Conservation (phyloP, 2,329 filamentous ascomycete genomes). For the Pseudogymnoascus sp. region DNA sequence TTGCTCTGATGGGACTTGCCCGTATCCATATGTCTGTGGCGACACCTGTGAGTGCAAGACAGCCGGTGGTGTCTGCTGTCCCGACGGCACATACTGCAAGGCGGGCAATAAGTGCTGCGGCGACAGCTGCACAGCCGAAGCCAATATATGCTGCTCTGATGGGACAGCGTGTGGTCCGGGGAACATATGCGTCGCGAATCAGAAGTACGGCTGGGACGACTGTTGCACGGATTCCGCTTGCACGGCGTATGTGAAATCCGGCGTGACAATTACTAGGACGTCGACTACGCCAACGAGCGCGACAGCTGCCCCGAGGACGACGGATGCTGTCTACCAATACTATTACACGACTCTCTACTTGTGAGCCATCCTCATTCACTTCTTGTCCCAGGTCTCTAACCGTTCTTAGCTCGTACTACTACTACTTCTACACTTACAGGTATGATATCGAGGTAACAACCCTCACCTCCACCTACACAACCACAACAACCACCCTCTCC, state of each 20-base stretch:
- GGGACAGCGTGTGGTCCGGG: not conserved
- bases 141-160: not conserved
- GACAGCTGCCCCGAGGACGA: not conserved
- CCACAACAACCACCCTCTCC: not conserved
- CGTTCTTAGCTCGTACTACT: not conserved
- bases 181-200: not conserved
- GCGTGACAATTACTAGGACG: not conserved
- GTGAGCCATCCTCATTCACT: not conserved
- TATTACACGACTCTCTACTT: not conserved
- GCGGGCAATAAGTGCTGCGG: not conserved
- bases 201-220: not conserved
- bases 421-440: not conserved
- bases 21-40: not conserved
- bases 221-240: not conserved
- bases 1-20: not conserved
- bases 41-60: not conserved
- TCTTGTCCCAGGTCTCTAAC: not conserved
- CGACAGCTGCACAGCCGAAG: not conserved
- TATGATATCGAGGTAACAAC: not conserved
- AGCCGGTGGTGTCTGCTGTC: not conserved
- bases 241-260: not conserved
- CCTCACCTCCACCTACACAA: constrained; percentile 1
- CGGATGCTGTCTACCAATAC: not conserved
- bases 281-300: not conserved
- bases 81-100: not conserved